Conservation (phyloP, 495 filamentous ascomycete species). For the Aspergillus kassunensis region DNA sequence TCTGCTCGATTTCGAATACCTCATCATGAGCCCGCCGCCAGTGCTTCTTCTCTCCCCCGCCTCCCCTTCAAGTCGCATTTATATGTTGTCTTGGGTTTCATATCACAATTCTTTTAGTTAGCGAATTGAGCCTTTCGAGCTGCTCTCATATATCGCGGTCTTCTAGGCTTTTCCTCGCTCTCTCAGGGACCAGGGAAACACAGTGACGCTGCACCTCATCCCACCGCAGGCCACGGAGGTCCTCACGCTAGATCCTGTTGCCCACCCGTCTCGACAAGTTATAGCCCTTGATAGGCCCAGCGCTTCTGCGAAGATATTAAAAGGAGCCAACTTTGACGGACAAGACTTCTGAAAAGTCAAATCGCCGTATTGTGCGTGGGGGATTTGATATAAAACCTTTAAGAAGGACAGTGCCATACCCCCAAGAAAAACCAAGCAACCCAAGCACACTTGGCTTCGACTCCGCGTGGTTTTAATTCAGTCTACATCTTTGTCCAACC, state of each 20-base stretch:
- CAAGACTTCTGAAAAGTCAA: background rate
- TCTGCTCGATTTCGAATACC: constrained; percentile 2
- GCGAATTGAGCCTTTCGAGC: background rate
- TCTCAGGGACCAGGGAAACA: background rate
- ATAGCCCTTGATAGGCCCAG: constrained; percentile 10
- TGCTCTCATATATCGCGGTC: background rate
- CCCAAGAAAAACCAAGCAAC: constrained; percentile 8
- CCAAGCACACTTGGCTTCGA: constrained; percentile 4
- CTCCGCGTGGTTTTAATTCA: constrained; percentile 13
- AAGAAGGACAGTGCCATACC: too few relatives aligned
- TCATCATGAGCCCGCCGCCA: constrained; percentile 10
- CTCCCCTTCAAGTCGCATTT: constrained; percentile 3
- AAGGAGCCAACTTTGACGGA: constrained; percentile 14
- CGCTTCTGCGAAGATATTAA: background rate
- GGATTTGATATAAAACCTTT: constrained; percentile 16
- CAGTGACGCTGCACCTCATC: background rate
- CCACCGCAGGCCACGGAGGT: constrained; percentile 24
- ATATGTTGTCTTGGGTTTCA: background rate
- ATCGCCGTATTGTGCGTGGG: constrained; percentile 2
- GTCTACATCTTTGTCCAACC: constrained; percentile 2
- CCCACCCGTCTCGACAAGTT: constrained; percentile 3
- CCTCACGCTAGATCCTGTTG: constrained; percentile 11
- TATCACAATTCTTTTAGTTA: background rate
- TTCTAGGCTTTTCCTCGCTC: background rate
- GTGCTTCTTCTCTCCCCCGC: background rate